A percentile compares a stretch with the other conserved stretches of the same genome.
These are phyloP conservation scores for Cryptococcus sp. DNA, from an alignment of 1,284 basidiomycete genomes.

Conservation along the genomic window DNA sequence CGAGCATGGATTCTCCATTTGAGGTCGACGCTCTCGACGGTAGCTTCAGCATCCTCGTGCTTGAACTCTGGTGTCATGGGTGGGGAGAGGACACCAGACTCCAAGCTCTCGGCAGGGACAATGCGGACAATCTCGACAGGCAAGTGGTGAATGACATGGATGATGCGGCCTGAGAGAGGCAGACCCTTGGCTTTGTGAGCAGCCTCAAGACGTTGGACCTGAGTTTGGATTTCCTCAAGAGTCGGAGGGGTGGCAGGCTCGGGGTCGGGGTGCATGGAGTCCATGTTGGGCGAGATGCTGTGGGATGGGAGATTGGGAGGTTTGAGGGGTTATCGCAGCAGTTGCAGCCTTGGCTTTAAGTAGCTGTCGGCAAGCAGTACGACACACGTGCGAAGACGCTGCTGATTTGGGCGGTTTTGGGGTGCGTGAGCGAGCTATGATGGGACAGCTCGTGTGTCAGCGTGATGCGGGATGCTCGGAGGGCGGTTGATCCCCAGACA, in stretches of 20 bases:
- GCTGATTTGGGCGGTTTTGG: neutral
- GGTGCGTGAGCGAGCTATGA: neutral
- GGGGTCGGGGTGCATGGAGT: constrained; percentile 53
- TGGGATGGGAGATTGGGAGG: neutral
- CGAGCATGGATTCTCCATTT: constrained; percentile 78
- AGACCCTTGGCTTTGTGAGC: constrained; percentile 68
- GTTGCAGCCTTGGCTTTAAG: neutral
- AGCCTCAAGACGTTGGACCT: constrained; percentile 63
- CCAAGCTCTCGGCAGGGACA: constrained; percentile 30
- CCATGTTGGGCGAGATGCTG: constrained; percentile 34
- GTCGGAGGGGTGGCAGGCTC: constrained; percentile 43
- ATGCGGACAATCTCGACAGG: constrained; percentile 51
- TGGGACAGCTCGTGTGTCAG: neutral
- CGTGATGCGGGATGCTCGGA: too few species aligned
- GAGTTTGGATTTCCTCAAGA: constrained; percentile 52
- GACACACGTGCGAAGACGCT: neutral
- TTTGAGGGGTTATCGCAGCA: neutral
- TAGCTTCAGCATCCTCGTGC: constrained; percentile 41
- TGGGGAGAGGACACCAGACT: constrained; percentile 35
- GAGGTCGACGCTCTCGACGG: constrained; percentile 38
- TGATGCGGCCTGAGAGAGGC: constrained; percentile 75
- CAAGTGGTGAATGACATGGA: constrained; percentile 69
- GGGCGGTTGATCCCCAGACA: too few species aligned
- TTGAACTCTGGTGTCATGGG: constrained; percentile 53
- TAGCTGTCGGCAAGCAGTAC: neutral